phyloP scores from a whole-genome alignment of 345 rosid species.

The Pistacia integerrima region DNA sequence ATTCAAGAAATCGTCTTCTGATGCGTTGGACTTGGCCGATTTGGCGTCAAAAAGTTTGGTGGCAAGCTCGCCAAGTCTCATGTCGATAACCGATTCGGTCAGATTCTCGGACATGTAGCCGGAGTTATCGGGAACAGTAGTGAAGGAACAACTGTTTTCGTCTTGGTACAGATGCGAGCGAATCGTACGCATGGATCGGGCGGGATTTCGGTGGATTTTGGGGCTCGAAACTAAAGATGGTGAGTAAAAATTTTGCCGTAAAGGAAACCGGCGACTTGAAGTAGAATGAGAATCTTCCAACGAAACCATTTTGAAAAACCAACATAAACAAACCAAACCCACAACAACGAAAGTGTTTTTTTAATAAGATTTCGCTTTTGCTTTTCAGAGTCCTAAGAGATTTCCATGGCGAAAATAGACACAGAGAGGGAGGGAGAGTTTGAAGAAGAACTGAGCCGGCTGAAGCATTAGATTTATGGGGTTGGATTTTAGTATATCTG shows the following conservation, averaged over 20 bases:
- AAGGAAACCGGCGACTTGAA: conserved; percentile 70
- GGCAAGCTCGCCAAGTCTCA: conserved; percentile 87
- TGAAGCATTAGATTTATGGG: conserved; percentile 14
- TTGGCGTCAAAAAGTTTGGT: conserved; percentile 29
- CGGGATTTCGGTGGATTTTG: conserved; percentile 57
- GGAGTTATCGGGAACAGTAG: conserved; percentile 42
- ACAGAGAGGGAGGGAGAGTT: not conserved
- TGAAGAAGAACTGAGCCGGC: conserved; percentile 8
- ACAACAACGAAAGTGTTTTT: not conserved
- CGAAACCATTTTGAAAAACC: conserved; percentile 53
- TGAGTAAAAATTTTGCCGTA: conserved; percentile 40
- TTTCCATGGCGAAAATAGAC: conserved; percentile 28
- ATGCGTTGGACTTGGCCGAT: conserved; percentile 40
- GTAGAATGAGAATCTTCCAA: conserved; percentile 61
- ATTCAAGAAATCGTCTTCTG: conserved; percentile 56
- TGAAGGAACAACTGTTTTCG: conserved; percentile 50
- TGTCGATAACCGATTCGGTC: conserved; percentile 81
- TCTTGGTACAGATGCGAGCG: conserved; percentile 64
- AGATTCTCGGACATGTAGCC: conserved; percentile 69
- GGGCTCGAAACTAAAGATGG: conserved; percentile 40
- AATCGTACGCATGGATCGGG: conserved; percentile 90
- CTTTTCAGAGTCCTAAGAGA: conserved; percentile 3
- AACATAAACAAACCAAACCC: not conserved
- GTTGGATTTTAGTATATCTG: conserved; percentile 35
- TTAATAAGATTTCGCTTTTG: not conserved